Conservation (phyloP, 179 eudicot genomes). For the Camellia oleifera region DNA sequence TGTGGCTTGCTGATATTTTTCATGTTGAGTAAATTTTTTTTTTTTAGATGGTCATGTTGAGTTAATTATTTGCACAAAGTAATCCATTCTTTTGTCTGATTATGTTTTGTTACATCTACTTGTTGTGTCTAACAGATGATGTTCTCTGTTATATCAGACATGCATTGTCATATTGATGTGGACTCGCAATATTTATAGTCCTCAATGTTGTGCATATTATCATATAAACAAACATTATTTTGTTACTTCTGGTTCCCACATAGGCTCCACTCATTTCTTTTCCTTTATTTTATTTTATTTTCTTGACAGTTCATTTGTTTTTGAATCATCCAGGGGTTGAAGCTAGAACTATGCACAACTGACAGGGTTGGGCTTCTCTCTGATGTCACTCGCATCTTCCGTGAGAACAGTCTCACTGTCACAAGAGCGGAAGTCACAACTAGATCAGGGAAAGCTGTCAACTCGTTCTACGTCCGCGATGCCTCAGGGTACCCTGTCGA, state of each 20-base stretch:
- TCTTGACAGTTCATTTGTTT: conserved; percentile 7
- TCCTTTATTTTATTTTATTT: no score
- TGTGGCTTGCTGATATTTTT: background rate
- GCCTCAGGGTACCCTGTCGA: conserved; percentile 89
- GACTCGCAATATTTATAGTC: background rate
- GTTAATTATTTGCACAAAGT: background rate
- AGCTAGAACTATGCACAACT: conserved; percentile 83
- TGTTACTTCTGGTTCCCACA: background rate
- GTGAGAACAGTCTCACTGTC: conserved; percentile 87
- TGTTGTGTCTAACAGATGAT: background rate
- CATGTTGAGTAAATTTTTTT: background rate
- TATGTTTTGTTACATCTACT: conserved; percentile 7
- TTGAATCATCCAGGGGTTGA: conserved; percentile 60
- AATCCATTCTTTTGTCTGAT: conserved; percentile 12
- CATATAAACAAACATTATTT: background rate
- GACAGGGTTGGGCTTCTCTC: conserved; percentile 85
- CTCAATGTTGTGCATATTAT: background rate
- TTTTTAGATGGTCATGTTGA: no score
- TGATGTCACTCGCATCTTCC: conserved; percentile 82
- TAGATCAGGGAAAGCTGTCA: conserved; percentile 72
- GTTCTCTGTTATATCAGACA: conserved; percentile 4
- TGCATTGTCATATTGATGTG: background rate
- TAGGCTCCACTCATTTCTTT: background rate
- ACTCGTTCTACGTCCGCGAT: conserved; percentile 84
- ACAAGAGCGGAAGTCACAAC: conserved; percentile 88